phyloP scores from a whole-genome alignment of 2,329 filamentous ascomycete species.

The Beauveria brongniartii region DNA sequence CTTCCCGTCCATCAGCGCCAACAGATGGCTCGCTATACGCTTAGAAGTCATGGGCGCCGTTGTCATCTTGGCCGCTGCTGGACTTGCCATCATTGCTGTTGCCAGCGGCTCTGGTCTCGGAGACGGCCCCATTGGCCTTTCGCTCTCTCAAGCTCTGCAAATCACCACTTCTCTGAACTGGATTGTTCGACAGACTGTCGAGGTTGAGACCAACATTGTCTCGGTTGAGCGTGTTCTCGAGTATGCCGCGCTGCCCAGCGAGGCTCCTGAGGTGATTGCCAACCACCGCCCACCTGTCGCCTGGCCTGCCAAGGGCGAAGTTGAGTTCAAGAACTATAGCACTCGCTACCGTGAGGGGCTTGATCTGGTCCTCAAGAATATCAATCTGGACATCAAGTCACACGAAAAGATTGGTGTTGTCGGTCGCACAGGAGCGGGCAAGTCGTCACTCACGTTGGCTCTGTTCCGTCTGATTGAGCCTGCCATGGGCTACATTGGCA shows the following conservation, averaged over 20 bases:
- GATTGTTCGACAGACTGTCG: slow-evolving; percentile 97
- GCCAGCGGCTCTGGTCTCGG: slow-evolving; percentile 55
- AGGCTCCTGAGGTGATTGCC: slow-evolving; percentile 89
- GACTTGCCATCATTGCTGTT: slow-evolving; percentile 75
- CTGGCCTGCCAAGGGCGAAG: slow-evolving; percentile 84
- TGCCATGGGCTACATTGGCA: slow-evolving; percentile 71
- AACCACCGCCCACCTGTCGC: slow-evolving; percentile 78
- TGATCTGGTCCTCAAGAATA: slow-evolving; percentile 86
- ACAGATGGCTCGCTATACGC: slow-evolving; percentile 88
- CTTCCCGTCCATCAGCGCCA: slow-evolving; percentile 91
- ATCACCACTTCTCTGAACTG: slow-evolving; percentile 97
- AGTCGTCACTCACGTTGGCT: slow-evolving; percentile 85
- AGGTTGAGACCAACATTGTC: slow-evolving; percentile 99
- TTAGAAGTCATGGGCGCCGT: slow-evolving; percentile 92
- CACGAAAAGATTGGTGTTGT: slow-evolving; percentile 98
- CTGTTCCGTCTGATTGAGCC: slow-evolving; percentile 96
- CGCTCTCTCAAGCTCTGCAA: slow-evolving; percentile 95
- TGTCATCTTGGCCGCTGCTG: slow-evolving; percentile 82
- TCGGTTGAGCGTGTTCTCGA: slow-evolving; percentile 96
- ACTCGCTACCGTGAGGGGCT: slow-evolving; percentile 85
- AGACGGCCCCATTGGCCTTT: slow-evolving; percentile 75
- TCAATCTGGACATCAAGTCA: slow-evolving; percentile 86
- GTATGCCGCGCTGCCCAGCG: slow-evolving; percentile 83
- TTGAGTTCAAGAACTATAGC: slow-evolving; percentile 90
- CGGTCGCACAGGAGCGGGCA: slow-evolving; percentile 89